Conservation (phyloP, 257 asterid genomes). For the Solanum gandarillasii region DNA sequence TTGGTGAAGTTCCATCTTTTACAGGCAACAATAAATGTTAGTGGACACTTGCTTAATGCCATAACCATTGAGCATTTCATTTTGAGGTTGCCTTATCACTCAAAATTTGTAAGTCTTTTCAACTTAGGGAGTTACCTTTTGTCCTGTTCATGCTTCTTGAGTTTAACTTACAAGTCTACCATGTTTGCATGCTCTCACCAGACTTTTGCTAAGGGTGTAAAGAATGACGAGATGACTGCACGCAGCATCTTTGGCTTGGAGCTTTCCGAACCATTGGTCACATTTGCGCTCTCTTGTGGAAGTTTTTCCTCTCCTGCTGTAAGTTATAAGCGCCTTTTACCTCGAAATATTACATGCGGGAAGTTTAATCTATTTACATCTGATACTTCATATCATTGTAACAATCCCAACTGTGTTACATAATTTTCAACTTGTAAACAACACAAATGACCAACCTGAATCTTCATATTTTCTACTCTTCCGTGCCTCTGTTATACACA, state of each 20-base stretch:
- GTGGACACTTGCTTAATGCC: conserved; percentile 59
- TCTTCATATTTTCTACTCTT: not conserved
- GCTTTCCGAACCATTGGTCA: conserved; percentile 71
- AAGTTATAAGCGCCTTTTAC: conserved; percentile 11
- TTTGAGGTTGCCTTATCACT: conserved; percentile 68
- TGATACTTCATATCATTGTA: not conserved
- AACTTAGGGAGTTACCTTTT: not conserved
- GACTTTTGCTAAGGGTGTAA: conserved; percentile 52
- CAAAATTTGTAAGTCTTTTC: conserved; percentile 38
- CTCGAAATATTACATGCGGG: not conserved
- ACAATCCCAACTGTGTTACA: not conserved
- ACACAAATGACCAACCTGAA: not conserved
- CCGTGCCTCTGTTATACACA: not conserved
- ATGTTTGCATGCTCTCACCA: conserved; percentile 11
- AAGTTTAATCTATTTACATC: not conserved
- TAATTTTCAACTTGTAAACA: not conserved
- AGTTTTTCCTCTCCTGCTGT: conserved; percentile 98
- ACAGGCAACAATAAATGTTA: conserved; percentile 67
- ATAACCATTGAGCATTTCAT: conserved; percentile 75
- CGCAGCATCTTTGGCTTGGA: conserved; percentile 54
- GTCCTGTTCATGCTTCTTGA: not conserved
- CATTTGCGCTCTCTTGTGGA: conserved; percentile 94
- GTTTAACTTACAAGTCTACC: not conserved
- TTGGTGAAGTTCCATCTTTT: not conserved
- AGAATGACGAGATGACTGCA: conserved; percentile 39